phyloP scores from a whole-genome alignment of 306 rosid genomes.

The Dicorynia guianensis region DNA sequence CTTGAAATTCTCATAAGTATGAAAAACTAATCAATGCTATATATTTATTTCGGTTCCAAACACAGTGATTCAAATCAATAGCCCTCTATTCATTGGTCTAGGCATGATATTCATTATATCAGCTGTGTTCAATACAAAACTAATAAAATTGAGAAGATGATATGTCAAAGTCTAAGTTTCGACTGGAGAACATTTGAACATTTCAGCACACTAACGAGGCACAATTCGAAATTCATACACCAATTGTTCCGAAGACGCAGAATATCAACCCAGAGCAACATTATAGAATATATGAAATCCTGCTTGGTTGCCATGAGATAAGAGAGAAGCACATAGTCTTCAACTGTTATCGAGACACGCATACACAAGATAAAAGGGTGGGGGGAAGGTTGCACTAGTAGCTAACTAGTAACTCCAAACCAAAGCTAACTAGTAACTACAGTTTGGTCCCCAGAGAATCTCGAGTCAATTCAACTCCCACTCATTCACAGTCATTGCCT shows the following conservation, averaged over 20 bases:
- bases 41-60: neutral
- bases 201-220: slow-evolving; percentile 6
- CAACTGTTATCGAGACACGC: neutral
- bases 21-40: slow-evolving; percentile 2
- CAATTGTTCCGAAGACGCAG: neutral
- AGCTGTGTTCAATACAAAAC: neutral
- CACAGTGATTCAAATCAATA: slow-evolving; percentile 8
- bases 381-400: neutral
- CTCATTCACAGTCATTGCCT: slow-evolving; percentile 23
- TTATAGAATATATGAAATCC: neutral
- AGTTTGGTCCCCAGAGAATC: neutral
- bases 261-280: slow-evolving; percentile 34
- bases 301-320: neutral
- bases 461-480: slow-evolving; percentile 16
- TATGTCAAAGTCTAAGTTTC: neutral
- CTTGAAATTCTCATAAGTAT: slow-evolving; percentile 14
- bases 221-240: slow-evolving; percentile 1
- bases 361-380: no score
- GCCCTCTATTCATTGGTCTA: slow-evolving; percentile 5
- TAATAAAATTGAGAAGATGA: neutral
- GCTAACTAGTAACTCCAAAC: no score
- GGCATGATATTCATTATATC: neutral
- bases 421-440: neutral
- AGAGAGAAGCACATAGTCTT: neutral
- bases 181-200: slow-evolving; percentile 16